Evolutionary conservation across 2,329 filamentous ascomycete species (phyloP), one percentile per base, ranked within the genome.

Genomic region (Neonectria neomacrospora): DNA sequence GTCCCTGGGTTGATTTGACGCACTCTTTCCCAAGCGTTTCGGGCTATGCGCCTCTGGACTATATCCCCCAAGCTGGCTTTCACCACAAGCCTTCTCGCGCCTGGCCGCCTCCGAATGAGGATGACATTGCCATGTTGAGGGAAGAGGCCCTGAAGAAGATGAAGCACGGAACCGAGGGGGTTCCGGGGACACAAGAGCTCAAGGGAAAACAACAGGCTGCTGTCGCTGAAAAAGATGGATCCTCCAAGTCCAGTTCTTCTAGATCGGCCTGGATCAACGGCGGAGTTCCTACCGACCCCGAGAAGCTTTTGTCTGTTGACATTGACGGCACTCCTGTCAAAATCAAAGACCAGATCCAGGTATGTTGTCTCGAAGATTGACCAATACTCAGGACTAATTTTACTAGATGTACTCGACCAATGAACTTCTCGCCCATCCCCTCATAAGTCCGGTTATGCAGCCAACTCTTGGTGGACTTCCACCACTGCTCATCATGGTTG

Each of bases 21-120:
- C 95, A 98, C 76, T 97, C 94, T 0, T 98, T 98, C 67, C 96
- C 96, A 0, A 97, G 94, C 68, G 86, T 97, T n/a, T 86, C 88
- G 2, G 86, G 83, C 5, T 88, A 93, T 42, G 89, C 87, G 53
- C 86, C 88, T 1, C 79, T 93, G 54, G 96, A 99, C 75, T 98
- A 97, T 71, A 95, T 99, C 34, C 96, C 96, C 5, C 80, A 89
- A 1, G 85, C 90, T 69, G 96, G 96, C 0, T 98, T 99, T 72
- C 90, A 96, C 67, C 94, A 98, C 71, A 93, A 91, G 71, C 96
- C 95, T 0, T 97, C 93, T 0, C 82, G 86, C 58, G 89, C 91
- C n/a, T 99, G 96, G 96, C 96, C 96, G 11, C 95, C 95, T 1
- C 92, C 94, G 3, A 95, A 93, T 61, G 85, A 90, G 10, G 92